phyloP scores from a whole-genome alignment of 306 rosid species.

The Fragaria iinumae region DNA sequence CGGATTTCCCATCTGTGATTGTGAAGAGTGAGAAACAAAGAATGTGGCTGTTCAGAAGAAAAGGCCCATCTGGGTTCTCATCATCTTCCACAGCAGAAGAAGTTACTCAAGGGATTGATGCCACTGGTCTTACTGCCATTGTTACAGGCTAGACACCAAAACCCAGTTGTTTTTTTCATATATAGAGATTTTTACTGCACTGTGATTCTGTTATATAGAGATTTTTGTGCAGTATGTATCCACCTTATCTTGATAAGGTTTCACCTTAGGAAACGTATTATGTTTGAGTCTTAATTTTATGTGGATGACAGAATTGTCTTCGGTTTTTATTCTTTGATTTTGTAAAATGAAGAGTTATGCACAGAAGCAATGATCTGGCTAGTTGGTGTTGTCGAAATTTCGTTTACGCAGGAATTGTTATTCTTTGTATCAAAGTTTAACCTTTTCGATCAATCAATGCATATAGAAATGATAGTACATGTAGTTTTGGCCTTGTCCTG shows the following conservation, averaged over 20 bases:
- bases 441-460: background rate
- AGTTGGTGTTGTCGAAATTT: background rate
- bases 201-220: background rate
- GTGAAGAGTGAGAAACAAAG: background rate
- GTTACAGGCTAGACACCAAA: slow-evolving; percentile 54
- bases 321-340: background rate
- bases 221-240: background rate
- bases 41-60: slow-evolving; percentile 68
- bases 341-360: background rate
- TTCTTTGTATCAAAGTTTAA: slow-evolving; percentile 1
- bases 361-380: background rate
- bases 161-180: background rate
- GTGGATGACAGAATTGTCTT: background rate
- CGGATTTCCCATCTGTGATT: background rate
- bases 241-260: slow-evolving; percentile 1
- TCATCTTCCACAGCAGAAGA: slow-evolving; percentile 70
- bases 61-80: slow-evolving; percentile 74
- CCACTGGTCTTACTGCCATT: slow-evolving; percentile 72
- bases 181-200: background rate
- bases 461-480: background rate
- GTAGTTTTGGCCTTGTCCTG: background rate
- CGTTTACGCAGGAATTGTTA: background rate
- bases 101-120: slow-evolving; percentile 72
- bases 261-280: background rate
- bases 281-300: background rate